Evolutionary conservation across 2,329 filamentous ascomycete genomes (phyloP).

Genomic region (Fusarium heterosporum): DNA sequence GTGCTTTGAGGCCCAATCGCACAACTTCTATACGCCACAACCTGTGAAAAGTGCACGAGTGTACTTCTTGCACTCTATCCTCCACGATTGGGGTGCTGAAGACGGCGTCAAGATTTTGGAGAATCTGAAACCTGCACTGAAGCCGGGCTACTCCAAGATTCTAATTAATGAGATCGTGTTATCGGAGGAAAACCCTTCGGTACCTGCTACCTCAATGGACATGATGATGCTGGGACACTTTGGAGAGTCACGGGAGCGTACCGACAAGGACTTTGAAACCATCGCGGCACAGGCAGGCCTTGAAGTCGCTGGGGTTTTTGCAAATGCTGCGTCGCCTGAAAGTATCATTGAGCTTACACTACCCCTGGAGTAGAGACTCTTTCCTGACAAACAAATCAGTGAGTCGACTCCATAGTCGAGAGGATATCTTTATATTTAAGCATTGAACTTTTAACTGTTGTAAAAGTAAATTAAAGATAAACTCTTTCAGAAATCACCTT

Average conservation of each 20-base stretch:
- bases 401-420: too few species aligned
- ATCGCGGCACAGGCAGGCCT: constrained; percentile 16
- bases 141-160: constrained; percentile 27
- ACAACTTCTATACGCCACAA: constrained; percentile 41
- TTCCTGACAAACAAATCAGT: too few species aligned
- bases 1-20: constrained; percentile 4
- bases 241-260: constrained; percentile 23
- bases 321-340: constrained; percentile 25
- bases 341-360: constrained; percentile 27
- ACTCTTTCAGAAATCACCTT: too few species aligned
- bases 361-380: not conserved
- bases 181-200: constrained; percentile 19
- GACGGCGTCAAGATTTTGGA: constrained; percentile 49
- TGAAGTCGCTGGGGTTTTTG: constrained; percentile 7
- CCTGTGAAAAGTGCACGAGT: constrained; percentile 24
- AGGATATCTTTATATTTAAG: too few species aligned
- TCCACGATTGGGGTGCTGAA: constrained; percentile 55
- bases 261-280: constrained; percentile 7
- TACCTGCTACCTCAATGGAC: constrained; percentile 24
- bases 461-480: too few species aligned
- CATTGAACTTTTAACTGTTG: too few species aligned
- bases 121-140: constrained; percentile 48
- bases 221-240: constrained; percentile 36
- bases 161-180: constrained; percentile 33
- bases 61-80: constrained; percentile 47